Evolutionary conservation across 1,284 basidiomycete species (phyloP), one percentile per base, ranked within the genome.

Genomic region (Naganishia cerealis): DNA sequence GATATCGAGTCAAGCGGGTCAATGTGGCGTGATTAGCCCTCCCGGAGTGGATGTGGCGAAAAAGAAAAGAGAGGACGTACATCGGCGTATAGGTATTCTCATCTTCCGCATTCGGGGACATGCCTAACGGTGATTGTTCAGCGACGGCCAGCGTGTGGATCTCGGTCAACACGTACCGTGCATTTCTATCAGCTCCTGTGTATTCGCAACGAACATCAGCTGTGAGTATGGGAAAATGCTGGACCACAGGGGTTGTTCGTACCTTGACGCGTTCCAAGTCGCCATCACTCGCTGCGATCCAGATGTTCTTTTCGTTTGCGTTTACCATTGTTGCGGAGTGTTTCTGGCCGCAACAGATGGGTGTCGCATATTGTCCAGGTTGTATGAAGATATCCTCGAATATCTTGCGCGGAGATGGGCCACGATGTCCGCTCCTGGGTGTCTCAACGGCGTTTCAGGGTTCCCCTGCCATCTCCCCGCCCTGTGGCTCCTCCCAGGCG

Each of bases 221-320:
- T 18, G 29, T 29, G 57, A 8, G n/a, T 42, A 21, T 39, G n/a
- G 52, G 26, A 15, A 24, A 15, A 13, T 24, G 29, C 13, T 42
- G 46, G 52, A n/a, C n/a, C 6, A 26, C 24, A 63, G 12, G 73
- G 13, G 29, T 50, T 40, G 13, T 33, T 9, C 77, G 46, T 59
- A 81, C 79, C 71, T 77, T 74, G 54, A 84, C 83, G 2, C 81
- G 71, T 21, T 79, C 80, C n/a, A 87, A 71, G 73, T 94, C 89
- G 54, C 93, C 93, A 77, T 95, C 92, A 33, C 87, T 88, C 1
- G 92, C 90, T 33, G 93, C 93, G 36, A 94, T 86, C 93, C 93
- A 95, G 56, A 95, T 88, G 80, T 95, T 94, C 78, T 87, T 89
- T 63, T 71, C 72, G 36, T 24, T 63, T 54, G 58, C 53, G 29